Conservation (phyloP, 352 stramenopile species). For the Pythium biforme region DNA sequence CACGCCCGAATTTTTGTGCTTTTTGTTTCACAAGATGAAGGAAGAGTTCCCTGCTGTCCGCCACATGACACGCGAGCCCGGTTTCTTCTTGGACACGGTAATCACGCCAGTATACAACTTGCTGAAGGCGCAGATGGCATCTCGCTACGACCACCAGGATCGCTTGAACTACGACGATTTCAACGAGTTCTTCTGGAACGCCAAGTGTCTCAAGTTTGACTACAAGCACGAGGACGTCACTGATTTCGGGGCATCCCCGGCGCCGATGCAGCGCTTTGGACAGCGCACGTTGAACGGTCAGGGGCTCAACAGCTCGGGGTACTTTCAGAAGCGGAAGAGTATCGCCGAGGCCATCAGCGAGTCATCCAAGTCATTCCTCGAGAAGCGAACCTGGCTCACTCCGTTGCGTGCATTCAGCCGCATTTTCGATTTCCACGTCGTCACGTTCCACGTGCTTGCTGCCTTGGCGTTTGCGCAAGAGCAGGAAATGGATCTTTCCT, state of each 20-base stretch:
- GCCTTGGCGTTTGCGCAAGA: slow-evolving; percentile 91
- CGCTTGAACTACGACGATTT: slow-evolving; percentile 99
- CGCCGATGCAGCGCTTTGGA: slow-evolving; percentile 57
- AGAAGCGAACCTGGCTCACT: slow-evolving; percentile 97
- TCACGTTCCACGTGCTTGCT: slow-evolving; percentile 95
- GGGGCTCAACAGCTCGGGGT: slow-evolving; percentile 26
- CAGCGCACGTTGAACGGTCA: slow-evolving; percentile 30
- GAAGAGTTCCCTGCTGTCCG: slow-evolving; percentile 77
- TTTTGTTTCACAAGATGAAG: slow-evolving; percentile 97
- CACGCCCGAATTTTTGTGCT: slow-evolving; percentile 98
- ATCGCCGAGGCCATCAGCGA: slow-evolving; percentile 89
- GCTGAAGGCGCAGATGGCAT: slow-evolving; percentile 85
- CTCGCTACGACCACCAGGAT: slow-evolving; percentile 91
- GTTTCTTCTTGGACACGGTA: slow-evolving; percentile 97
- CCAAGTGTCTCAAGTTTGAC: slow-evolving; percentile 93
- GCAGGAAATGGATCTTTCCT: slow-evolving; percentile 89
- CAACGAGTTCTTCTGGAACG: slow-evolving; percentile 99
- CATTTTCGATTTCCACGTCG: slow-evolving; percentile 97
- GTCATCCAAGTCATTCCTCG: slow-evolving; percentile 96
- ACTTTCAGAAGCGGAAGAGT: slow-evolving; percentile 65
- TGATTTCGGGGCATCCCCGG: slow-evolving; percentile 61
- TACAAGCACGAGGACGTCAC: slow-evolving; percentile 90
- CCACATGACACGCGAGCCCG: slow-evolving; percentile 83
- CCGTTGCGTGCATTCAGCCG: slow-evolving; percentile 94
- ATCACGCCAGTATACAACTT: slow-evolving; percentile 95